Evolutionary conservation across 2,329 filamentous ascomycete genomes (phyloP), one percentile per base, ranked within the genome.

Genomic region (Penicillium sclerotigenum): DNA sequence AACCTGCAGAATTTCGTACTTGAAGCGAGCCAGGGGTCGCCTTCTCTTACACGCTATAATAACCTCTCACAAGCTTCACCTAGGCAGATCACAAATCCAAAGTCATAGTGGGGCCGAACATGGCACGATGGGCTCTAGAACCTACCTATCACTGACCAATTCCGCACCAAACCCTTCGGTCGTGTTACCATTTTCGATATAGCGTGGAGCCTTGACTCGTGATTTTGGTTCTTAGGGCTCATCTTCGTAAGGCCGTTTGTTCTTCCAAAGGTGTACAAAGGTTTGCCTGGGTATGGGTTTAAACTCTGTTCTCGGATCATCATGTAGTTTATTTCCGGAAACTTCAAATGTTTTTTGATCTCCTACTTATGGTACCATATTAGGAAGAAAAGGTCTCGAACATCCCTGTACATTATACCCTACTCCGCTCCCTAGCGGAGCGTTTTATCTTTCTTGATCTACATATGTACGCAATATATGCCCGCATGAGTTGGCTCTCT

Each of bases 81-180:
- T 37, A n/a, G 9, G 9, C 34, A 24, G 33, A 47, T 38, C 31
- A 13, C 33, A 29, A 24, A 47, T 38, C 20, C 14, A 37, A 26
- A 50, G 7, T 4, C 34, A 5, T 16, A 24, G 56, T 54, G 53
- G 60, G 55, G 47, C 60, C 26, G 14, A 54, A 48, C 41, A 47
- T 53, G 55, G 59, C 64, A 63, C 62, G 3, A 56, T 61, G 61
- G 59, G 59, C 60, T 45, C 28, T 57, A 54, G 53, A 60, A 62
- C 60, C 61, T 47, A 63, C 65, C 60, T 68, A 66, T 66, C 40
- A 52, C 18, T 43, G 43, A 43, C 33, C 26, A 26, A 37, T 50
- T 54, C 38, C 53, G 36, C 56, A 59, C 49, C 37, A 5, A 11
- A 49, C 42, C 20, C 34, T 29, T 68, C 66, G 61, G 65, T 38